Conservation (phyloP, 176 grass and related monocot species). For the Oryza rufipogon region DNA sequence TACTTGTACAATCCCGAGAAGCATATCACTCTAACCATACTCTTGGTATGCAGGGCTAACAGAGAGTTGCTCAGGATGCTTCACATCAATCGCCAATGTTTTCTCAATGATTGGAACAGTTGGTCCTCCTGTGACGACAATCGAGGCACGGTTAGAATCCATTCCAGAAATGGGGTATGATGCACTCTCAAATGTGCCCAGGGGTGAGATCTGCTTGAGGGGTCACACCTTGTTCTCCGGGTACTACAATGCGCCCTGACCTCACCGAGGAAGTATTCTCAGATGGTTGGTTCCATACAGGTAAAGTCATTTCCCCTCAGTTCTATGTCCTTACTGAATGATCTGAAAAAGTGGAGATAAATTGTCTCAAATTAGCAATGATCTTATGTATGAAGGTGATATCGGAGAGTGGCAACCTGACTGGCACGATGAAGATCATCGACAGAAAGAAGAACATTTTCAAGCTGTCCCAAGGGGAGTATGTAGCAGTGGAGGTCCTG, state of each 20-base stretch:
- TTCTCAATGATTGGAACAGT: conserved; percentile 87
- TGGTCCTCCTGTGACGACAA: conserved; percentile 73
- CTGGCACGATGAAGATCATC: conserved; percentile 92
- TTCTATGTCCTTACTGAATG: background rate
- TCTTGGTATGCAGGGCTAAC: conserved; percentile 72
- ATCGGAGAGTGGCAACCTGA: conserved; percentile 93
- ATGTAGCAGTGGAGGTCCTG: conserved; percentile 84
- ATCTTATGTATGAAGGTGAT: conserved; percentile 52
- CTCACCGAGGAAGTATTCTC: conserved; percentile 68
- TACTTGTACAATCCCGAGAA: background rate
- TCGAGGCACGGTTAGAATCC: conserved; percentile 74
- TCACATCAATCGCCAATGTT: conserved; percentile 82
- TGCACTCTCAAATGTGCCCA: conserved; percentile 57
- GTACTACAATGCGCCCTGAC: conserved; percentile 81
- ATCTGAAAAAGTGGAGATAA: background rate
- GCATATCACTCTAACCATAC: background rate
- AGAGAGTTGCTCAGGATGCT: conserved; percentile 86
- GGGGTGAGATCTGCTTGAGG: conserved; percentile 96
- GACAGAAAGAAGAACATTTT: conserved; percentile 98
- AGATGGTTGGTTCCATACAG: conserved; percentile 97
- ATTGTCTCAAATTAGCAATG: background rate
- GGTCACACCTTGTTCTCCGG: conserved; percentile 85
- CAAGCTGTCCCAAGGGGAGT: conserved; percentile 96
- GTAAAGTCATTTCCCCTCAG: conserved; percentile 24
- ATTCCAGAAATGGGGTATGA: conserved; percentile 90